Percentiles rank a stretch among this genome's conserved stretches.
These are phyloP conservation scores for Pseudozyma sp. DNA, from an alignment of 1,284 basidiomycete genomes.

Conservation along the genomic window DNA sequence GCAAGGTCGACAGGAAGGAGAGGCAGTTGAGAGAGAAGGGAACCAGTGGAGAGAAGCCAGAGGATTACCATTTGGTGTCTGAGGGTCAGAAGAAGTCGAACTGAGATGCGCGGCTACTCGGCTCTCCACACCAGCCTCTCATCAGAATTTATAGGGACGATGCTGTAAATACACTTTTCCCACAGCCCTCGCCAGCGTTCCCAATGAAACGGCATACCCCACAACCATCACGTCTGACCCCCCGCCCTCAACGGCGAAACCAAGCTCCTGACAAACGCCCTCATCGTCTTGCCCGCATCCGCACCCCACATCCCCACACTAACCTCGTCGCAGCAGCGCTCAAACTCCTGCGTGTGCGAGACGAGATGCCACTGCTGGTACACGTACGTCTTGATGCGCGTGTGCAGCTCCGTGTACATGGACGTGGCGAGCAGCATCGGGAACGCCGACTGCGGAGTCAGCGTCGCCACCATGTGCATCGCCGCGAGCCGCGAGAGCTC, in stretches of 20 bases:
- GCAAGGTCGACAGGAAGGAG: constrained; percentile 26
- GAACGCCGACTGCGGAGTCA: constrained; percentile 79
- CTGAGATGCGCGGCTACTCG: neutral
- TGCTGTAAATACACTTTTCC: neutral
- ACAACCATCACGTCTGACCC: too few relatives aligned
- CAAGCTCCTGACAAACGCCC: constrained; percentile 44
- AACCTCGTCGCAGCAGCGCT: constrained; percentile 64
- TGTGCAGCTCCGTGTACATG: constrained; percentile 59
- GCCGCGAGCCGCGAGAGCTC: constrained; percentile 77
- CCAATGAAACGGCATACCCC: too few relatives aligned
- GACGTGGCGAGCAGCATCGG: constrained; percentile 75
- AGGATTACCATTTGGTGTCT: constrained; percentile 52
- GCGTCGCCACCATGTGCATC: constrained; percentile 79
- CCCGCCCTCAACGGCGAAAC: constrained; percentile 30
- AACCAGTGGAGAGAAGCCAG: constrained; percentile 34
- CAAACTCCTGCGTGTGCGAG: constrained; percentile 56
- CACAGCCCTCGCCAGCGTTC: too few relatives aligned
- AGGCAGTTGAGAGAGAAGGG: constrained; percentile 33
- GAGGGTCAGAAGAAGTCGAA: constrained; percentile 40
- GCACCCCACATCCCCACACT: constrained; percentile 58
- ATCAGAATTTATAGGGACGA: neutral
- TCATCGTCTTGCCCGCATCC: constrained; percentile 52
- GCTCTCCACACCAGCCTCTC: neutral
- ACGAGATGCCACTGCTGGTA: constrained; percentile 62
- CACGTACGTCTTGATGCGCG: constrained; percentile 60